phyloP scores from a whole-genome alignment of 2,329 filamentous ascomycete species.

The Epichloe glyceriae region DNA sequence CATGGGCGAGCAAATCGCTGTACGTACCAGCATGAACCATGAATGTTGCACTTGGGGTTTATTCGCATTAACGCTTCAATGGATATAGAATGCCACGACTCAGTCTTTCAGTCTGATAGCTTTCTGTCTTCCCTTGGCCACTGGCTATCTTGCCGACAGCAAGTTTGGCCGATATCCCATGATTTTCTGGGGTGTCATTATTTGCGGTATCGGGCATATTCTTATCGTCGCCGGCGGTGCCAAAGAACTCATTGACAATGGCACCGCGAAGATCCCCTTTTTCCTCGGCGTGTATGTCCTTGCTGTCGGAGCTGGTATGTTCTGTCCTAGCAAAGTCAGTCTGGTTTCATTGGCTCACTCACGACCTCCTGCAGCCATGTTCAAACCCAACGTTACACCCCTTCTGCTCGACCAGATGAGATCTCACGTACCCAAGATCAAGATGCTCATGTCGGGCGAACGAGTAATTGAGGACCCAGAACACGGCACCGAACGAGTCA shows the following conservation, averaged over 20 bases:
- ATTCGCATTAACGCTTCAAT: too few relatives aligned
- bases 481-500: slow-evolving; percentile 51
- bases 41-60: too few relatives aligned
- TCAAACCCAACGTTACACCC: slow-evolving; percentile 62
- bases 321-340: too few relatives aligned
- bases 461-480: slow-evolving; percentile 57
- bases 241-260: slow-evolving; percentile 29
- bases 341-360: too few relatives aligned
- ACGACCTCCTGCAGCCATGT: slow-evolving; percentile 24
- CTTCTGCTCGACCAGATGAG: slow-evolving; percentile 54
- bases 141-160: slow-evolving; percentile 50
- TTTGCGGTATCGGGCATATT: slow-evolving; percentile 56
- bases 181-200: slow-evolving; percentile 55
- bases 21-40: background rate
- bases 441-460: slow-evolving; percentile 37
- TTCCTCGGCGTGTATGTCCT: slow-evolving; percentile 47
- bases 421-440: slow-evolving; percentile 29
- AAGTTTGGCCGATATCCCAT: slow-evolving; percentile 58
- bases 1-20: slow-evolving; percentile 27
- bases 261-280: slow-evolving; percentile 36
- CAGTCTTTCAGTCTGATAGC: slow-evolving; percentile 44
- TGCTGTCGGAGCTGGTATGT: slow-evolving; percentile 44
- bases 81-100: slow-evolving; percentile 12
- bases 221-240: slow-evolving; percentile 51
- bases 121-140: slow-evolving; percentile 42